These are phyloP conservation scores for Corchorus olitorius DNA, from an alignment of 345 rosid genomes.

Conservation along the genomic window DNA sequence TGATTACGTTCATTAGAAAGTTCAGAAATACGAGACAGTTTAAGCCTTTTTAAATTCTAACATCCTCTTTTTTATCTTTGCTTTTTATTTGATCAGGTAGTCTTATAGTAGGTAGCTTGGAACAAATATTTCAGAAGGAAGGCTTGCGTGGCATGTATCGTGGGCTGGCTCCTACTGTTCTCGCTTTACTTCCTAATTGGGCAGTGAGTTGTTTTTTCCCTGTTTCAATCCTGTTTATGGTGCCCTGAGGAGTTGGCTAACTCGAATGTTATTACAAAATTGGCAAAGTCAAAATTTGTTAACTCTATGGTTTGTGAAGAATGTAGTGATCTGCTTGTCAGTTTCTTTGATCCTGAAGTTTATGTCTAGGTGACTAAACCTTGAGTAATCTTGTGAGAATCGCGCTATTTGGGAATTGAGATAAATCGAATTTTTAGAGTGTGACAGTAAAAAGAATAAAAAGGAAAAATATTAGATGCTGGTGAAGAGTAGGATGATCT, in stretches of 20 bases:
- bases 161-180: slow-evolving; percentile 72
- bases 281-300: background rate
- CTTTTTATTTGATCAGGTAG: slow-evolving; percentile 55
- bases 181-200: slow-evolving; percentile 91
- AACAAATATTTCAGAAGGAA: slow-evolving; percentile 67
- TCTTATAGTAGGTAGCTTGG: slow-evolving; percentile 74
- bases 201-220: slow-evolving; percentile 48
- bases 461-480: background rate
- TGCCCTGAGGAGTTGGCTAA: background rate
- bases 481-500: background rate
- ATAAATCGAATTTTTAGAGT: background rate
- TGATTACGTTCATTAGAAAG: background rate
- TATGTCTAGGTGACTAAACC: background rate
- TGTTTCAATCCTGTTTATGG: background rate
- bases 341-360: slow-evolving; percentile 8
- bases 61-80: background rate
- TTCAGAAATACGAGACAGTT: background rate
- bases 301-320: background rate
- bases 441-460: too few species aligned
- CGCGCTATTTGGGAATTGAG: background rate
- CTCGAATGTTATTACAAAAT: background rate
- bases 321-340: background rate
- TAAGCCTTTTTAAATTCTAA: background rate
- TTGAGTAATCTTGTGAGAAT: background rate
- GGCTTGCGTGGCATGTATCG: slow-evolving; percentile 82